phyloP scores from a whole-genome alignment of 2,329 filamentous ascomycete species.

The Ophiostoma novo-ulmi region DNA sequence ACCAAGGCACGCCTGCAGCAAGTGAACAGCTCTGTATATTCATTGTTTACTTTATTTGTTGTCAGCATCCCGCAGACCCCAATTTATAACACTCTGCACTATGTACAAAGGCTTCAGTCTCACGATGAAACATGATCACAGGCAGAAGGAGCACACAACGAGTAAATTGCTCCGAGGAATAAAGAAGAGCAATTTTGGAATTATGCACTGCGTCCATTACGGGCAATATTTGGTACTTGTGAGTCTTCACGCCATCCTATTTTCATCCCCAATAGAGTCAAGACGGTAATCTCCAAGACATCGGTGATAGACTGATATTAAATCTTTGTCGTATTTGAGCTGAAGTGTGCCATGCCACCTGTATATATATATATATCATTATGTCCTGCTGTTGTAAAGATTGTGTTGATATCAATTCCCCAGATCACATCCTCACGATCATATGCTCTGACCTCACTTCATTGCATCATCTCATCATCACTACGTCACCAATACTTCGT shows the following conservation, averaged over 20 bases:
- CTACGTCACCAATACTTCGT: no score
- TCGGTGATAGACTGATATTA: no score
- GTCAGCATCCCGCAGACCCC: background rate
- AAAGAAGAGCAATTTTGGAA: background rate
- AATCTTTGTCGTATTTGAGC: background rate
- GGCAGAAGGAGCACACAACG: background rate
- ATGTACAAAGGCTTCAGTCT: background rate
- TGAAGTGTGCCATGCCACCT: background rate
- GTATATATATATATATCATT: background rate
- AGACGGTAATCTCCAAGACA: background rate
- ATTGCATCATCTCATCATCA: background rate
- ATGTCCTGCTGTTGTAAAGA: background rate
- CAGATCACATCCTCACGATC: background rate
- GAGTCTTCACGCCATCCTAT: background rate
- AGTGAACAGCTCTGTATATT: slow-evolving; percentile 1
- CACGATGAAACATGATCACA: slow-evolving; percentile 2
- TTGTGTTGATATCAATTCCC: no score
- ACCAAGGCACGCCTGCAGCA: background rate
- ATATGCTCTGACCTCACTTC: background rate
- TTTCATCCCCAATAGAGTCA: background rate
- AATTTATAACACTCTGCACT: background rate
- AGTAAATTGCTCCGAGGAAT: background rate
- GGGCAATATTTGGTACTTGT: background rate
- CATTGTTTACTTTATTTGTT: slow-evolving; percentile 7
- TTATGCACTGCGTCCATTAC: background rate